phyloP scores from a whole-genome alignment of 2,329 filamentous ascomycete genomes.

The Elsinoe necatrix region DNA sequence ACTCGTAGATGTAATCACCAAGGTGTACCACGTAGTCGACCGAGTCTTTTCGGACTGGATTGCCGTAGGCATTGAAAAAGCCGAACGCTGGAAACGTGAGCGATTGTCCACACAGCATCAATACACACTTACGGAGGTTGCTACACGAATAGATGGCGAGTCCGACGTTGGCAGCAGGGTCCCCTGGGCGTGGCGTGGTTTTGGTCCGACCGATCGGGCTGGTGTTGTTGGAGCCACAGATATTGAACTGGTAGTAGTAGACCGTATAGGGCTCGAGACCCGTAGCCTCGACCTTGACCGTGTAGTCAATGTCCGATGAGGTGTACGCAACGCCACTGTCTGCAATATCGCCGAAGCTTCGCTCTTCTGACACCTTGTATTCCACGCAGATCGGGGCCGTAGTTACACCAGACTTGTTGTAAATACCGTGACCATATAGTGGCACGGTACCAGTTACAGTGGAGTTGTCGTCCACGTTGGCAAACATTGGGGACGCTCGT shows the following conservation, averaged over 20 bases:
- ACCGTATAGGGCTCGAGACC: conserved; percentile 54
- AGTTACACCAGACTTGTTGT: conserved; percentile 35
- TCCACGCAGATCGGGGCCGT: conserved; percentile 59
- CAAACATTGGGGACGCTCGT: conserved; percentile 32
- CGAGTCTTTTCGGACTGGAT: conserved; percentile 35
- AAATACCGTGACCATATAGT: conserved; percentile 47
- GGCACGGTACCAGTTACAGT: conserved; percentile 50
- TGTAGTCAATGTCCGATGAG: conserved; percentile 66
- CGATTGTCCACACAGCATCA: conserved; percentile 17
- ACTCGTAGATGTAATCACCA: conserved; percentile 58
- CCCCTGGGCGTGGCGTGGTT: conserved; percentile 52
- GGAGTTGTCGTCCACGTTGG: conserved; percentile 35
- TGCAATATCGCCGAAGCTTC: conserved; percentile 42
- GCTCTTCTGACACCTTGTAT: conserved; percentile 50
- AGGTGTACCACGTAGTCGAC: conserved; percentile 41
- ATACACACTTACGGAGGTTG: conserved; percentile 50
- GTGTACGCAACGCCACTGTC: conserved; percentile 57
- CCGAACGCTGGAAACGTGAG: conserved; percentile 32
- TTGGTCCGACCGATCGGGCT: conserved; percentile 61
- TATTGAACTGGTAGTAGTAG: conserved; percentile 63
- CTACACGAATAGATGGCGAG: conserved; percentile 64
- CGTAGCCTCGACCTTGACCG: conserved; percentile 62
- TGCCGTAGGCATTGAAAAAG: conserved; percentile 38
- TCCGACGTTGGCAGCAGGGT: conserved; percentile 49
- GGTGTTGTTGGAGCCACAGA: conserved; percentile 54